These are phyloP conservation scores for Jamesozyma spencerorum DNA, from an alignment of 805 yeast species.

Conservation along the genomic window DNA sequence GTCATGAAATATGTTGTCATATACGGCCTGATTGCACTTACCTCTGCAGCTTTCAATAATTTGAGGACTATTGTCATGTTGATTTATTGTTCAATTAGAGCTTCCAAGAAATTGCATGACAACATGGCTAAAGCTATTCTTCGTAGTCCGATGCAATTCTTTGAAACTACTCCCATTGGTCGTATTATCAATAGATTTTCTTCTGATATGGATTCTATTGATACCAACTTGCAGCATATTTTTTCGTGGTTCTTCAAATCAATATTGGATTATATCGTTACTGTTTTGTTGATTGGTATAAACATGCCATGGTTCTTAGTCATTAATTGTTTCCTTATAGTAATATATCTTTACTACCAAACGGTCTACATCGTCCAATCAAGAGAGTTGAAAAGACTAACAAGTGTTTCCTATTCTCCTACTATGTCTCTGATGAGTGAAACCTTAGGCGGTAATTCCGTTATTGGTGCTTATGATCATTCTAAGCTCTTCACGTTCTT, in stretches of 20 bases:
- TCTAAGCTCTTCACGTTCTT: conserved; percentile 48
- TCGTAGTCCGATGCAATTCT: conserved; percentile 55
- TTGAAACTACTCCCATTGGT: conserved; percentile 63
- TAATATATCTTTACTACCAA: conserved; percentile 63
- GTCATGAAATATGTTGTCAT: conserved; percentile 41
- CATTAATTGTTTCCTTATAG: conserved; percentile 36
- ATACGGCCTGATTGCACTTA: conserved; percentile 48
- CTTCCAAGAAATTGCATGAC: conserved; percentile 46
- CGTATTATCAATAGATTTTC: conserved; percentile 57
- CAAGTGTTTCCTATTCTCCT: conserved; percentile 62
- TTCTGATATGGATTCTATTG: conserved; percentile 51
- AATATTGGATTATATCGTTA: conserved; percentile 38
- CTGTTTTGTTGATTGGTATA: conserved; percentile 42
- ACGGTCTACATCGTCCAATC: conserved; percentile 57
- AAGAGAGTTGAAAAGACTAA: conserved; percentile 70
- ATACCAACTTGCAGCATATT: conserved; percentile 46
- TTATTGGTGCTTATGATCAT: conserved; percentile 72
- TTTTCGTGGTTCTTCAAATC: conserved; percentile 41
- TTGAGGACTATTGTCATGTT: conserved; percentile 40
- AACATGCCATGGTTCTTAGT: conserved; percentile 47
- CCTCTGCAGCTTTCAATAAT: conserved; percentile 41
- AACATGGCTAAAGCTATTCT: conserved; percentile 46
- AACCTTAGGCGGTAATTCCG: conserved; percentile 65
- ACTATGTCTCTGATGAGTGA: conserved; percentile 78
- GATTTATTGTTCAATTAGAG: conserved; percentile 46